Evolutionary conservation across 2,329 filamentous ascomycete genomes (phyloP).

Genomic region (Clonostachys chloroleuca): DNA sequence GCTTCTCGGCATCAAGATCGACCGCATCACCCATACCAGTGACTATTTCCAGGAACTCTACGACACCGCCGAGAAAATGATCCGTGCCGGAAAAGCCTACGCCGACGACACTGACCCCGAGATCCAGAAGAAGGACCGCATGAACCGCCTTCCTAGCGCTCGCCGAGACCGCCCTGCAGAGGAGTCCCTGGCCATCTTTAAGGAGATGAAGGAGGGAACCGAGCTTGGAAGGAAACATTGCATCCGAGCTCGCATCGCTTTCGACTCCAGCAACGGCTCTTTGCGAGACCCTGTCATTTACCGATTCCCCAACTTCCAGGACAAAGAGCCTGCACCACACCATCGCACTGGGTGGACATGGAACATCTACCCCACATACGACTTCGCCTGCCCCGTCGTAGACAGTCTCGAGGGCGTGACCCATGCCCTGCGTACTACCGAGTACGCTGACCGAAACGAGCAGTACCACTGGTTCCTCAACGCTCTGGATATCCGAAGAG

Average conservation of each 20-base stretch:
- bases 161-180: conserved; percentile 75
- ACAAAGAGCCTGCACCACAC: conserved; percentile 42
- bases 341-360: conserved; percentile 80
- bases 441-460: conserved; percentile 83
- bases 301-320: conserved; percentile 69
- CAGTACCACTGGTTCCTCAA: conserved; percentile 86
- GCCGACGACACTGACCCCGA: conserved; percentile 92
- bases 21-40: conserved; percentile 82
- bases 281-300: conserved; percentile 94
- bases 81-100: conserved; percentile 84
- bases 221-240: conserved; percentile 80
- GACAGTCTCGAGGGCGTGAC: conserved; percentile 80
- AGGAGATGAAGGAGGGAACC: conserved; percentile 87
- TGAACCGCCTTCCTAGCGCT: conserved; percentile 77
- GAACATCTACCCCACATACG: conserved; percentile 93
- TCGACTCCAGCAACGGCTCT: conserved; percentile 90
- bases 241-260: conserved; percentile 90
- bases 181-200: conserved; percentile 81
- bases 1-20: conserved; percentile 87
- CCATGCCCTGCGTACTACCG: conserved; percentile 77
- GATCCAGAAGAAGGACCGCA: conserved; percentile 80
- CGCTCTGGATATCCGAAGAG: conserved; percentile 67
- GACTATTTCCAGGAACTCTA: conserved; percentile 95
- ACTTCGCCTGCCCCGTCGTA: conserved; percentile 79
- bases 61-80: conserved; percentile 77